These are phyloP conservation scores for Xanthoparmelia taractica DNA, from an alignment of 495 filamentous ascomycete species.

Conservation along the genomic window DNA sequence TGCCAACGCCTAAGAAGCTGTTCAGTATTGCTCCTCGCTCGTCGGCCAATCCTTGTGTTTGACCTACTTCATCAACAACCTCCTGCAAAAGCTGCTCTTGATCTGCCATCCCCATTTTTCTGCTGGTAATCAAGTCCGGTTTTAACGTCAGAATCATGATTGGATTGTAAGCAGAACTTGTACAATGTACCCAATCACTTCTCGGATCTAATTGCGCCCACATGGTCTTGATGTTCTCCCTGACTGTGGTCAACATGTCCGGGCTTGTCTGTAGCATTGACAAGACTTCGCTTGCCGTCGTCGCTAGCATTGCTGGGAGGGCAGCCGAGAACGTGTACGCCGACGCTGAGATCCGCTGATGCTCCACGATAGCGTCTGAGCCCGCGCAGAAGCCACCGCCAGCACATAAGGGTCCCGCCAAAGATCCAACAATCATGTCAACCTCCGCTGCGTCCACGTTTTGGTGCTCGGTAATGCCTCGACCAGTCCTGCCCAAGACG, in stretches of 20 bases:
- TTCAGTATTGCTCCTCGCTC: slow-evolving; percentile 7
- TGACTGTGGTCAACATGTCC: slow-evolving; percentile 62
- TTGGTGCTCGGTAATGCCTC: slow-evolving; percentile 88
- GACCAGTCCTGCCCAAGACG: slow-evolving; percentile 80
- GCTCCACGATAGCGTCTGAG: slow-evolving; percentile 79
- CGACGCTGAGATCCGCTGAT: slow-evolving; percentile 83
- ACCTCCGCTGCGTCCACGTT: slow-evolving; percentile 86
- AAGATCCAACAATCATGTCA: slow-evolving; percentile 92
- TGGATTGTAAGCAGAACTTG: slow-evolving; percentile 76
- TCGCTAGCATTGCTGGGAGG: slow-evolving; percentile 84
- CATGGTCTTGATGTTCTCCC: slow-evolving; percentile 77
- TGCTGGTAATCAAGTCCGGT: slow-evolving; percentile 66
- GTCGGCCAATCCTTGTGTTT: neutral
- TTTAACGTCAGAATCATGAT: slow-evolving; percentile 80
- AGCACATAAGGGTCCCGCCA: slow-evolving; percentile 81
- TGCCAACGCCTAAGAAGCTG: slow-evolving; percentile 50
- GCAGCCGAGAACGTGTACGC: slow-evolving; percentile 95
- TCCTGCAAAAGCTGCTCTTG: slow-evolving; percentile 85
- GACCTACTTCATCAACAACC: slow-evolving; percentile 79
- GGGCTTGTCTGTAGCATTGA: slow-evolving; percentile 75
- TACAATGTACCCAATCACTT: slow-evolving; percentile 87
- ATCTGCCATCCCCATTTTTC: slow-evolving; percentile 58
- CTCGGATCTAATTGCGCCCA: slow-evolving; percentile 80
- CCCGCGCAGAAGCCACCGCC: slow-evolving; percentile 96
- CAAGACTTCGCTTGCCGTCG: slow-evolving; percentile 85